phyloP scores from a whole-genome alignment of 2,329 filamentous ascomycete species.

The Scedosporium minutisporum region DNA sequence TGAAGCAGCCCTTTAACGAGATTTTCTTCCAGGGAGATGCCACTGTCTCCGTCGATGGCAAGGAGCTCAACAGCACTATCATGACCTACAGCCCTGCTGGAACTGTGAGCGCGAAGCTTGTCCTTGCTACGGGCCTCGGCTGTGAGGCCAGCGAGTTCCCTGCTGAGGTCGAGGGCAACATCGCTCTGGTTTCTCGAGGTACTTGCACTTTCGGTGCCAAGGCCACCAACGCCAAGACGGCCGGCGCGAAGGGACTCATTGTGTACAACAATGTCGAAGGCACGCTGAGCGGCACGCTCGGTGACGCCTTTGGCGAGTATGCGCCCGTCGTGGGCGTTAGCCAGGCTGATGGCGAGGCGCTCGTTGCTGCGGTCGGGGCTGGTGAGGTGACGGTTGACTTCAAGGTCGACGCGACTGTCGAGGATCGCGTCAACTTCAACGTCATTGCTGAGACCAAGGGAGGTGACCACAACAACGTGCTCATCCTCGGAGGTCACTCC shows the following conservation, averaged over 20 bases:
- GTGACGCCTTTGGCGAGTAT: conserved; percentile 33
- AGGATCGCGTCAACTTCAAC: conserved; percentile 38
- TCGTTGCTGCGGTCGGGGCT: conserved; percentile 19
- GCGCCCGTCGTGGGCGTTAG: conserved; percentile 43
- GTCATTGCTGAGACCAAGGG: conserved; percentile 39
- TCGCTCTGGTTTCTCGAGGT: conserved; percentile 52
- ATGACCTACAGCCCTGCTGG: conserved; percentile 44
- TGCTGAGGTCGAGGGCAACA: conserved; percentile 37
- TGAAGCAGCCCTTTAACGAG: conserved; percentile 34
- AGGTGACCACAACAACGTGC: conserved; percentile 38
- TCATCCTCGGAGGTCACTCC: conserved; percentile 36
- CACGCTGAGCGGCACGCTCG: conserved; percentile 42
- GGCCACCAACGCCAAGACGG: conserved; percentile 41
- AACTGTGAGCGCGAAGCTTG: conserved; percentile 28
- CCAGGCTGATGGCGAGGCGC: conserved; percentile 30
- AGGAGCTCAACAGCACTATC: conserved; percentile 16
- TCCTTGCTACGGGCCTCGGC: conserved; percentile 41
- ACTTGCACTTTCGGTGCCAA: conserved; percentile 50
- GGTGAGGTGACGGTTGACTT: conserved; percentile 23
- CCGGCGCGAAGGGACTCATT: conserved; percentile 47
- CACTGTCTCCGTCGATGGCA: conserved; percentile 20
- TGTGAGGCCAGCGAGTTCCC: conserved; percentile 46
- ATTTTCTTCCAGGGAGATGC: conserved; percentile 23
- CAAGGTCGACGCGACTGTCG: conserved; percentile 37
- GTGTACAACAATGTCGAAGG: conserved; percentile 55